Evolutionary conservation across 345 rosid species (phyloP).

Genomic region (Brassica rapa): DNA sequence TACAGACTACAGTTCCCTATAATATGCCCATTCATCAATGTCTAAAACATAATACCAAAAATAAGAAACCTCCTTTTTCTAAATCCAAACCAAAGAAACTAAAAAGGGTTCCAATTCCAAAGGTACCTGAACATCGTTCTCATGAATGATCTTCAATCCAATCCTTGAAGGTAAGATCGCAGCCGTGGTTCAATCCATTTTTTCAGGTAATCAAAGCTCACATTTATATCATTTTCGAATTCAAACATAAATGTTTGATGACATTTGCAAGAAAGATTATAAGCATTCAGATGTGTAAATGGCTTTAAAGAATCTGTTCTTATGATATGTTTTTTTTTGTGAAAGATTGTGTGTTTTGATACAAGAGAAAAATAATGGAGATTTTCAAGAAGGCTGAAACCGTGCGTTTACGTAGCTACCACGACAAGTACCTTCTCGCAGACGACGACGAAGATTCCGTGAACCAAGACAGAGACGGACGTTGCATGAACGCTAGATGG

Average conservation of each 20-base stretch:
- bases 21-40: conserved; percentile 1
- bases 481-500: conserved; percentile 62
- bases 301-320: not conserved
- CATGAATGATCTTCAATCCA: conserved; percentile 24
- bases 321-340: not conserved
- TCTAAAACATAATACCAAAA: conserved; percentile 27
- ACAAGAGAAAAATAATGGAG: conserved; percentile 53
- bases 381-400: conserved; percentile 57
- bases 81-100: conserved; percentile 26
- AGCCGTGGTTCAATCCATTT: not conserved
- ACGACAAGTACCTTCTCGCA: conserved; percentile 73
- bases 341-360: not conserved
- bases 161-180: conserved; percentile 2
- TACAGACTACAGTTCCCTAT: not conserved
- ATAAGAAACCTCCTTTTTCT: conserved; percentile 24
- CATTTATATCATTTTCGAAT: conserved; percentile 2
- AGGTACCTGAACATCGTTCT: not conserved
- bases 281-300: not conserved
- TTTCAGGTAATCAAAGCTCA: conserved; percentile 13
- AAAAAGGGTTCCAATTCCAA: conserved; percentile 13
- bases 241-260: not conserved
- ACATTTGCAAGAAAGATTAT: not conserved
- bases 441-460: conserved; percentile 67
- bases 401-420: conserved; percentile 82
- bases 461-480: conserved; percentile 64